Evolutionary conservation across 257 asterid genomes (phyloP), one percentile per base, ranked within the genome.

Genomic region (Pogostemon cablin): DNA sequence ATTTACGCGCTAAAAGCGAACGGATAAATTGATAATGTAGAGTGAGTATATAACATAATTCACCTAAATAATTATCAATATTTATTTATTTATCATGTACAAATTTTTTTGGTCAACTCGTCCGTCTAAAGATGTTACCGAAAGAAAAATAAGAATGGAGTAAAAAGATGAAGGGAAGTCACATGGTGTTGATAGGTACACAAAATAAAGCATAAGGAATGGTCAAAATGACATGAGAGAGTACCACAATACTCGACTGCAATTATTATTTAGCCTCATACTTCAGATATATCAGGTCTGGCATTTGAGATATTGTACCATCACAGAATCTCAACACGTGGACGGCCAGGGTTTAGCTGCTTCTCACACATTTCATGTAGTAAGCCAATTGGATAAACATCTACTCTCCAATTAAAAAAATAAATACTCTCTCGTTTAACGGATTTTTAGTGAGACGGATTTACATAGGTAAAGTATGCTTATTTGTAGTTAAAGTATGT

Each of bases 161-260:
- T 3, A 34, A 47, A 8, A 20, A 55, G 9, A 53, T 25, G 38
- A 59, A 71, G 61, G 75, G 39, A 39, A 66, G 65, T 41, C 57
- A 52, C 62, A 63, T 66, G 32, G 82, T 64, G 79, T 39, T 68
- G 68, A 67, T 67, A 35, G 32, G 65, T 67, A 46, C 73, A 67
- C 50, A 74, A 72, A 44, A 15, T 25, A 80, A 72, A 75, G 78
- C 44, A 69, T 7, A 11, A 8, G 74, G 72, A 76, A 54, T 79
- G 77, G 88, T 84, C 81, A 80, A 78, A 81, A 78, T 70, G 43
- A 74, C 75, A 75, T 73, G 72, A 75, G 47, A 78, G 38, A 67
- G 78, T 72, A 75, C 79, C 17, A 40, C 62, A 41, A 35, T 50
- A 52, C 69, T 34, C 78, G 71, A 72, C 72, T 54, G 77, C 76